Base-by-base conservation (phyloP, 163 green algal species). In the Scenedesmus sp. region DNA sequence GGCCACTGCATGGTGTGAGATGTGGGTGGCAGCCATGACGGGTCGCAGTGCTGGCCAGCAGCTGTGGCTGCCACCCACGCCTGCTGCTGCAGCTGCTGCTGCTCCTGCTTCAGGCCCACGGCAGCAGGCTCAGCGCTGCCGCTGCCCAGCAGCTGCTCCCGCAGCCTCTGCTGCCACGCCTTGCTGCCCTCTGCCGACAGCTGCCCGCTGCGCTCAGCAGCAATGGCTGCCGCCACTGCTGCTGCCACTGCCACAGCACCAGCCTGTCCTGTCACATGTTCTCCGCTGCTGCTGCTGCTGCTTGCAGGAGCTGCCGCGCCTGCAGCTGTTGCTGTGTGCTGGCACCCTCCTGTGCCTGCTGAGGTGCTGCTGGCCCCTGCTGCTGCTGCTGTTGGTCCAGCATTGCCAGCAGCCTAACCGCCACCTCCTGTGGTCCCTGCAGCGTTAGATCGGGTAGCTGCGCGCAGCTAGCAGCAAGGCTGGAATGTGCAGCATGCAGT, bases 141-240 rank as follows among this genome's bases (percentile, higher is more conserved):
- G 65, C 65, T 76, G 65, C 65, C 65, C 30, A 76, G 65, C 65
- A 76, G 65, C 65, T 76, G 65, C 65, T 76, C 65, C 30, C 65
- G 73, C 73, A 83, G 37, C 73, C n/a, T 46, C 73, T 83, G 73
- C 73, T 83, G 73, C 73, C 73, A 83, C 12, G 73, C 73, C 73
- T 83, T 53, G 73, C 73, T 83, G 37, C 73, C 73, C 15, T 83
- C 73, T 49, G 73, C 73, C 15, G 73, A 46, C 12, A 83, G 73
- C 73, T 83, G 73, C 5, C 65, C 65, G 30, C 65, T 76, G 65
- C 65, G 30, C 65, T 76, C 65, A 65, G 79, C 42, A 68, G 79
- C 42, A 61, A 42, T 51, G 4, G 20, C 46, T 49, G 83, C 83
- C 42, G 83, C 83, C 18, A 26, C 53, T 44, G 56, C 40, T 56